Base-by-base conservation (phyloP, 2,329 filamentous ascomycete species). In the Hypoxylon sp. region DNA sequence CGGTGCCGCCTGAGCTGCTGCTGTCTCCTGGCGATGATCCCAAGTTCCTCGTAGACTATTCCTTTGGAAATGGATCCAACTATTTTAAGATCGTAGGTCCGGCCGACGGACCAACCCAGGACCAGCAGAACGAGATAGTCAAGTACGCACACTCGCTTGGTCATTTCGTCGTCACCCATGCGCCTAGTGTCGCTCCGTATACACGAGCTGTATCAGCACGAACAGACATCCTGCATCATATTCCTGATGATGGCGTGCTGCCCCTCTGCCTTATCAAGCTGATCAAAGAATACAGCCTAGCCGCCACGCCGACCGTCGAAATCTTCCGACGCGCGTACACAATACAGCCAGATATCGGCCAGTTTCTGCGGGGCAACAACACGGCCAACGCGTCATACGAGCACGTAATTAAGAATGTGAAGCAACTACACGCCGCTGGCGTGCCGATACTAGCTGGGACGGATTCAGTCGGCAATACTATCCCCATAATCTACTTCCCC, bases 391-490 rank as follows among this genome's bases (percentile, higher is more conserved):
- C 46, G 3, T 63, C 70, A 23, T 72, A 70, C 50, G 68, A 86
- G 70, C 81, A 85, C 19, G 84, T 82, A 4, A 74, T 78, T 19
- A 84, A 84, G 57, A 83, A 89, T 61, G 82, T 87, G 1, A 51
- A 62, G 25, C 59, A 43, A 25, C 62, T 75, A 23, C 62, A 76
- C 57, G 38, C 60, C 4, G 75, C 76, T 3, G 76, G 77, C 6
- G 74, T 78, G 19, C 67, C 70, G 4, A 75, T 80, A 28, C 65
- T 76, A 14, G 75, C 75, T 6, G 78, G 78, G 3, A 78, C 78
- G n/a, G 76, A 77, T 17, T 69, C 77, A n/a, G 62, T 69, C 32
- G 52, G 71, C 28, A 53, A 49, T 19, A 49, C 65, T 2, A 28
- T 71, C 9, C 72, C 70, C 21, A 10, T 60, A 5, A 21, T 73